Conservation (phyloP, 768 basidiomycete genomes). For the Mycena leptocephala region DNA sequence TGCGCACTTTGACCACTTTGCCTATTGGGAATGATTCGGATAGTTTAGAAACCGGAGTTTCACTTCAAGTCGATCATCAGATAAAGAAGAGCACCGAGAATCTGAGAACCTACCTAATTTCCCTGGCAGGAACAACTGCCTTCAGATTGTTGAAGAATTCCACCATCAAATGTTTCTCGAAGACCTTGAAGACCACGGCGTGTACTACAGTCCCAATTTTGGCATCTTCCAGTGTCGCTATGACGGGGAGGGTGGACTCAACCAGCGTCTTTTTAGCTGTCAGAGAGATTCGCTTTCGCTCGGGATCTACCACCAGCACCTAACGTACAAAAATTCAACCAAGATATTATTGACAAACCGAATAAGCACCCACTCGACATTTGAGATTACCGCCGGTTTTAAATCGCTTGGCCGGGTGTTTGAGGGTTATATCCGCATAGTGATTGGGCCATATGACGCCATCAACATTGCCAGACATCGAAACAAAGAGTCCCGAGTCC, state of each 20-base stretch:
- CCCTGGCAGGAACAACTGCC: slow-evolving; percentile 84
- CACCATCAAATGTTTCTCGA: slow-evolving; percentile 85
- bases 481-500: slow-evolving; percentile 87
- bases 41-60: slow-evolving; percentile 71
- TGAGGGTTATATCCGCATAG: slow-evolving; percentile 95
- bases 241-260: slow-evolving; percentile 82
- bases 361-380: slow-evolving; percentile 76
- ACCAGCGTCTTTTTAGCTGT: slow-evolving; percentile 95
- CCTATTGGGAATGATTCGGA: slow-evolving; percentile 82
- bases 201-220: slow-evolving; percentile 81
- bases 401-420: slow-evolving; percentile 94
- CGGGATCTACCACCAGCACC: slow-evolving; percentile 89
- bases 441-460: slow-evolving; percentile 96
- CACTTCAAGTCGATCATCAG: slow-evolving; percentile 62
- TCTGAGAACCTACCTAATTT: slow-evolving; percentile 76
- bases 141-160: slow-evolving; percentile 94
- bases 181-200: slow-evolving; percentile 88
- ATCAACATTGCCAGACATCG: slow-evolving; percentile 90
- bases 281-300: slow-evolving; percentile 85
- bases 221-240: slow-evolving; percentile 78
- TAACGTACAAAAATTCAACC: slow-evolving; percentile 44
- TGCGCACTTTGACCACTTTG: slow-evolving; percentile 88
- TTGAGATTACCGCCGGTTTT: slow-evolving; percentile 87
- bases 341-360: slow-evolving; percentile 14
- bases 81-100: neutral